Evolutionary conservation across 2,329 filamentous ascomycete genomes (phyloP).

Genomic region (Chaetomiaceae sp.): DNA sequence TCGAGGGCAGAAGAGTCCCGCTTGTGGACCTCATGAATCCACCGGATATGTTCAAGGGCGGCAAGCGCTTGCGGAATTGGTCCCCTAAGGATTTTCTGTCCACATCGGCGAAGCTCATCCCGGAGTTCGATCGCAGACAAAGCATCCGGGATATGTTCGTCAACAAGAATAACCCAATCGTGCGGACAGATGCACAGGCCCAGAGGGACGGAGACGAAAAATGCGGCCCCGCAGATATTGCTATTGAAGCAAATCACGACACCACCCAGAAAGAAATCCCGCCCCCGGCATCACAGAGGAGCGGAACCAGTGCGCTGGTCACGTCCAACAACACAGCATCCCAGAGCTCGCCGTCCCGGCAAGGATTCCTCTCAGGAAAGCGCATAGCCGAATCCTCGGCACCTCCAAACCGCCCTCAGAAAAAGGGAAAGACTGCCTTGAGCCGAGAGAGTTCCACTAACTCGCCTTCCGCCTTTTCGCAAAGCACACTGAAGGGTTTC

Average conservation of each 20-base stretch:
- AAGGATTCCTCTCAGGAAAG: slow-evolving; percentile 16
- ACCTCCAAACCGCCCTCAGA: slow-evolving; percentile 27
- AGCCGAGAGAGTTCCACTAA: slow-evolving; percentile 29
- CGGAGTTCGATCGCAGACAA: slow-evolving; percentile 77
- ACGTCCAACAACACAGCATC: background rate
- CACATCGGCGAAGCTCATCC: slow-evolving; percentile 74
- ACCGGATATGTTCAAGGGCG: slow-evolving; percentile 60
- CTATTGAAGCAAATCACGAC: background rate
- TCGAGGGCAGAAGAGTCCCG: slow-evolving; percentile 44
- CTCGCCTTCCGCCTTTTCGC: slow-evolving; percentile 30
- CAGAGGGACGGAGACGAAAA: background rate
- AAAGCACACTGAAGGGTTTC: slow-evolving; percentile 67
- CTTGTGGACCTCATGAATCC: slow-evolving; percentile 75
- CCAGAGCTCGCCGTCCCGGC: slow-evolving; percentile 11
- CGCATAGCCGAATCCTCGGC: slow-evolving; percentile 18
- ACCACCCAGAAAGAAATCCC: background rate
- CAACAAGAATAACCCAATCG: slow-evolving; percentile 41
- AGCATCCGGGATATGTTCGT: slow-evolving; percentile 93
- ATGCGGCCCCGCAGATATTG: background rate
- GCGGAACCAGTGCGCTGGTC: slow-evolving; percentile 11
- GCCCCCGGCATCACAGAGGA: slow-evolving; percentile 1
- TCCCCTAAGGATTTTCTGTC: slow-evolving; percentile 60
- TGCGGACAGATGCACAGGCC: slow-evolving; percentile 12
- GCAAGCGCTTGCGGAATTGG: slow-evolving; percentile 61
- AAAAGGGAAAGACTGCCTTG: slow-evolving; percentile 33